Evolutionary conservation across 495 filamentous ascomycete species (phyloP), one percentile per base, ranked within the genome.

Genomic region (Penicillium daleae): DNA sequence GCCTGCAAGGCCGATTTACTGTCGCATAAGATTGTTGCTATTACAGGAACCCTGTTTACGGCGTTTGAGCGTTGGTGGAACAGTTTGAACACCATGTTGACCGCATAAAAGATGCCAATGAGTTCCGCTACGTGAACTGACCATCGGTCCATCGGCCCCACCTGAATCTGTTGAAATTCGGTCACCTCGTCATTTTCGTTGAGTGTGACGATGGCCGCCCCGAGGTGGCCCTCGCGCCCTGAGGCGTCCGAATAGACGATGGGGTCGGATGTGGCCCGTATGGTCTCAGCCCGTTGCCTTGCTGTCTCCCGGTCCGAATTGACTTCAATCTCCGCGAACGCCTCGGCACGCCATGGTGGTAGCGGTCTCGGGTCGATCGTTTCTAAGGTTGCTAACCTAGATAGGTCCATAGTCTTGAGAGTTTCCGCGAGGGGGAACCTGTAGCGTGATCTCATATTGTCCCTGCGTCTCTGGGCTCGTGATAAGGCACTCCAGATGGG

Each of bases 81-180:
- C 2, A 59, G 17, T 50, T 53, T 62, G 26, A 59, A 56, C 21
- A 68, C 49, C 27, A 65, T 52, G 32, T 52, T 61, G 59, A 71
- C 57, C 4, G 69, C 63, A 39, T 69, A 67, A 17, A 63, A 61
- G 58, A 69, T 66, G 17, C 59, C 61, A 13, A 68, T 63, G 27
- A 71, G 58, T 49, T 71, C 66, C 17, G 69, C 66, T 21, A 51
- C 66, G 29, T 71, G 62, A 9, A 69, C 64, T n/a, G 65, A 72
- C 67, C 62, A 70, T 2, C 64, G 56, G 17, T 70, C 62, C 54
- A 65, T 68, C 10, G 60, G 54, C 6, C 67, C 70, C n/a, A 70
- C 65, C 56, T 66, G 54, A 19, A 68, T 31, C 61, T 70, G 50
- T 65, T 54, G 59, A 12, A 52, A 63, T 59, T 67, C 60, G 0